Evolutionary conservation across 176 grass and related monocot genomes (phyloP).

Genomic region (Miscanthus lutarioriparius): DNA sequence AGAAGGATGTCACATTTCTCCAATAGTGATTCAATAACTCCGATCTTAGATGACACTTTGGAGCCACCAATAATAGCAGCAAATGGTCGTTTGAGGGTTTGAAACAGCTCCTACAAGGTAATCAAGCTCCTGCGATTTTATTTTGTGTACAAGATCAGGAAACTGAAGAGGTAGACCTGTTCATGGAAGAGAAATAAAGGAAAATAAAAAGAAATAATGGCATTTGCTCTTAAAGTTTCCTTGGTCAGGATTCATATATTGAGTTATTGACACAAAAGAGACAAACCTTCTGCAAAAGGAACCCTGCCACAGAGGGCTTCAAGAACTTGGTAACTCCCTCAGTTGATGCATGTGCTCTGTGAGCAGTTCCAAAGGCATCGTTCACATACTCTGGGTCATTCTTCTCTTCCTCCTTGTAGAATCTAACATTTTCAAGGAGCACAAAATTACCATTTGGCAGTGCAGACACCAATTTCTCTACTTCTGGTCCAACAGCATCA

Average conservation of each 20-base stretch:
- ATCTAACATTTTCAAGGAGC: constrained; percentile 62
- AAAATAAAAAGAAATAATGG: neutral
- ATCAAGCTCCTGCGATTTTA: constrained; percentile 51
- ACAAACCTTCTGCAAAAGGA: constrained; percentile 55
- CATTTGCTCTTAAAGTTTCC: neutral
- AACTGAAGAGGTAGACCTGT: neutral
- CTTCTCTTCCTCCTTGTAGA: constrained; percentile 59
- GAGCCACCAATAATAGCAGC: constrained; percentile 59
- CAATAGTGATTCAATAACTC: constrained; percentile 49
- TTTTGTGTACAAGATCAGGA: neutral
- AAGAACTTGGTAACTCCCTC: constrained; percentile 55
- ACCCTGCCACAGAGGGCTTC: constrained; percentile 55
- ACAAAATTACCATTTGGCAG: constrained; percentile 48
- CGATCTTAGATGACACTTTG: constrained; percentile 59
- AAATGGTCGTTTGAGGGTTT: constrained; percentile 48
- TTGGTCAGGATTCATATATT: neutral
- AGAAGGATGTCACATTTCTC: constrained; percentile 61
- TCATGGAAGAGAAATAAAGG: neutral
- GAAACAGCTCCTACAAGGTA: constrained; percentile 59
- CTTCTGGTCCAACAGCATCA: constrained; percentile 53
- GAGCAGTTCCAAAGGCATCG: constrained; percentile 61
- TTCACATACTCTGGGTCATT: constrained; percentile 62
- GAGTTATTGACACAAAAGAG: neutral
- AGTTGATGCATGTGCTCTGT: constrained; percentile 57
- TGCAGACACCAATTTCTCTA: constrained; percentile 47